These are phyloP conservation scores for Trifolium subterraneum DNA, from an alignment of 306 rosid genomes.

Conservation along the genomic window DNA sequence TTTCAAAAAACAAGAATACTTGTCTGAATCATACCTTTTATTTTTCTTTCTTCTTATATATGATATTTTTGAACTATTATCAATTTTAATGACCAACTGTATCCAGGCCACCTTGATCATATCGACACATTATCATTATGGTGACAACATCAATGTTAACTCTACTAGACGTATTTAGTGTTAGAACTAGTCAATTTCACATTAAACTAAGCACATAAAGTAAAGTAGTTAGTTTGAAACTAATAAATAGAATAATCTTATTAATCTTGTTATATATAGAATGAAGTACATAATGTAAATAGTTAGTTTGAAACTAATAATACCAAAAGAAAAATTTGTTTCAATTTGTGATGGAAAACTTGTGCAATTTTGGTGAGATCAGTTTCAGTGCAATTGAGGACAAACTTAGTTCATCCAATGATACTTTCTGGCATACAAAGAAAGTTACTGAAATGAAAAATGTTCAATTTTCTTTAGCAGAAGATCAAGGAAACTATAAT, in stretches of 20 bases:
- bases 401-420: constrained; percentile 39
- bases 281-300: not conserved
- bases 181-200: constrained; percentile 34
- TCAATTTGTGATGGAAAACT: constrained; percentile 43
- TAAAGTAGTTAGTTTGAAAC: too few relatives aligned
- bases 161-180: constrained; percentile 15
- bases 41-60: not conserved
- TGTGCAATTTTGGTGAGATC: constrained; percentile 41
- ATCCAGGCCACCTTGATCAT: constrained; percentile 45
- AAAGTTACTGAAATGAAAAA: constrained; percentile 33
- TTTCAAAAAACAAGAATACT: not conserved
- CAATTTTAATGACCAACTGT: constrained; percentile 23
- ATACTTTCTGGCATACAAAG: constrained; percentile 29
- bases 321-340: constrained; percentile 12
- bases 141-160: constrained; percentile 43
- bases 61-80: constrained; percentile 1
- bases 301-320: constrained; percentile 24
- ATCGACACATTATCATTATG: constrained; percentile 42
- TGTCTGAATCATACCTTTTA: not conserved
- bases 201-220: not conserved
- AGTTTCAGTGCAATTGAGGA: constrained; percentile 39
- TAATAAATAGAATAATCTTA: too few relatives aligned
- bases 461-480: constrained; percentile 30
- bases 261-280: constrained; percentile 19
- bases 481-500: constrained; percentile 31